Percentiles rank a stretch among this genome's conserved stretches.
Conservation (phyloP, 306 rosid genomes). For the Biancaea sappan region DNA sequence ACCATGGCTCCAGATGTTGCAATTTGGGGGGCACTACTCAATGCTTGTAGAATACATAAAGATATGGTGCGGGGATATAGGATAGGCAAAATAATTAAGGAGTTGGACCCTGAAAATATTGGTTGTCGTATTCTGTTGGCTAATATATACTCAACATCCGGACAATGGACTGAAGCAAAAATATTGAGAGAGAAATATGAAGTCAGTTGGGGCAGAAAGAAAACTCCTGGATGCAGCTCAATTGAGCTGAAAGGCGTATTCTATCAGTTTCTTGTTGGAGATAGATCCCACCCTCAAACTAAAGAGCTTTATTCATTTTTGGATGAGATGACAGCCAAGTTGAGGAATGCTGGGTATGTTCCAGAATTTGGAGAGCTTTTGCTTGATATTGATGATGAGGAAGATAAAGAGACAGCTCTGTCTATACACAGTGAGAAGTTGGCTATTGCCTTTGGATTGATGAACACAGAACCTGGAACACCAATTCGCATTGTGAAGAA, state of each 20-base stretch:
- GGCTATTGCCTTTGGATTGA: slow-evolving; percentile 63
- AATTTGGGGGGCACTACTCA: slow-evolving; percentile 68
- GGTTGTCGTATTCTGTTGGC: slow-evolving; percentile 60
- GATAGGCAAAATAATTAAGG: slow-evolving; percentile 55
- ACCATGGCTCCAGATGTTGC: slow-evolving; percentile 62
- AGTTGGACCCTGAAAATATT: slow-evolving; percentile 54
- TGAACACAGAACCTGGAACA: slow-evolving; percentile 51
- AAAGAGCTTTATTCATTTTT: slow-evolving; percentile 49
- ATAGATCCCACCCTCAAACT: slow-evolving; percentile 49
- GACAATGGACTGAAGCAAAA: slow-evolving; percentile 70
- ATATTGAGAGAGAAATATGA: slow-evolving; percentile 42
- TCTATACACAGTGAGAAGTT: slow-evolving; percentile 60
- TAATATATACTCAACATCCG: slow-evolving; percentile 63
- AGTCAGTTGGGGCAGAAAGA: slow-evolving; percentile 34
- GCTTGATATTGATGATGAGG: slow-evolving; percentile 57
- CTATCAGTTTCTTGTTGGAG: slow-evolving; percentile 58
- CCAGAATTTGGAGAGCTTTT: slow-evolving; percentile 50
- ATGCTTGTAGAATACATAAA: slow-evolving; percentile 69
- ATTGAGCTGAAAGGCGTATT: slow-evolving; percentile 51
- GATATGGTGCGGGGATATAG: slow-evolving; percentile 56
- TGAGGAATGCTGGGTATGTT: slow-evolving; percentile 54
- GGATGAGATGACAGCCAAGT: slow-evolving; percentile 47
- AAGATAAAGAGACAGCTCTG: slow-evolving; percentile 58
- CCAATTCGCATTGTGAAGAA: slow-evolving; percentile 62
- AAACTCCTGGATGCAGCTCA: slow-evolving; percentile 55